Evolutionary conservation across 768 basidiomycete species (phyloP).

Genomic region (Dendrothele bispora): DNA sequence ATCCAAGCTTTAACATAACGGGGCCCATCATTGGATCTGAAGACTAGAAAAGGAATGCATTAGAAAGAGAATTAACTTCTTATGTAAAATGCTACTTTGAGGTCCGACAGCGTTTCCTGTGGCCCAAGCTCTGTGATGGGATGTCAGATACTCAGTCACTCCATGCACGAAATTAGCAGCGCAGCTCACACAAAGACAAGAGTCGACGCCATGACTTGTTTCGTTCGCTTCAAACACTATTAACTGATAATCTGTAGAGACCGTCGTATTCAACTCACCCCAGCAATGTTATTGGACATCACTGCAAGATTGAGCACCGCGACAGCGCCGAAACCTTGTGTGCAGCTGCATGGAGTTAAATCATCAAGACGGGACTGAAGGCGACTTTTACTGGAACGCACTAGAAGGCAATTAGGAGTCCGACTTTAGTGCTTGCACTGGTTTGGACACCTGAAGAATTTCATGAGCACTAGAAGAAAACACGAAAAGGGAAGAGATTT

Average conservation of each 20-base stretch:
- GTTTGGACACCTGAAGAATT: constrained; percentile 35
- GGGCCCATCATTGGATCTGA: constrained; percentile 44
- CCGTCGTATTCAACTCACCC: constrained; percentile 27
- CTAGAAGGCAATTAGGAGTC: constrained; percentile 51
- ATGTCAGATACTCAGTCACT: background rate
- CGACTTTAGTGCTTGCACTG: constrained; percentile 38
- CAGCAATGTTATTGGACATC: constrained; percentile 47
- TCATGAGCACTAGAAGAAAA: background rate
- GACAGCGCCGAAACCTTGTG: constrained; percentile 47
- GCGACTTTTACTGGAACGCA: constrained; percentile 18
- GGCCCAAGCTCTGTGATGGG: constrained; percentile 40
- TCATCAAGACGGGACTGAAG: constrained; percentile 9
- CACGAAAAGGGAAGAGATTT: constrained; percentile 3
- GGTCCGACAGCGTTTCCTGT: constrained; percentile 50
- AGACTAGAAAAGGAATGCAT: constrained; percentile 26
- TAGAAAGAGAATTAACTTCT: background rate
- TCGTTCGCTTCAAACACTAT: constrained; percentile 34
- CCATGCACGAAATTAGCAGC: background rate
- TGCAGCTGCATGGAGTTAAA: constrained; percentile 28
- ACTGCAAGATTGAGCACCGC: constrained; percentile 46
- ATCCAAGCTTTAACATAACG: constrained; percentile 48
- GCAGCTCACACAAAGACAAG: constrained; percentile 43
- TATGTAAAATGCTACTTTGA: constrained; percentile 27
- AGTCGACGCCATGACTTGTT: constrained; percentile 47
- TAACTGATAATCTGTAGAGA: background rate